phyloP scores from a whole-genome alignment of 805 yeast genomes.

The Teunomyces tritomae region DNA sequence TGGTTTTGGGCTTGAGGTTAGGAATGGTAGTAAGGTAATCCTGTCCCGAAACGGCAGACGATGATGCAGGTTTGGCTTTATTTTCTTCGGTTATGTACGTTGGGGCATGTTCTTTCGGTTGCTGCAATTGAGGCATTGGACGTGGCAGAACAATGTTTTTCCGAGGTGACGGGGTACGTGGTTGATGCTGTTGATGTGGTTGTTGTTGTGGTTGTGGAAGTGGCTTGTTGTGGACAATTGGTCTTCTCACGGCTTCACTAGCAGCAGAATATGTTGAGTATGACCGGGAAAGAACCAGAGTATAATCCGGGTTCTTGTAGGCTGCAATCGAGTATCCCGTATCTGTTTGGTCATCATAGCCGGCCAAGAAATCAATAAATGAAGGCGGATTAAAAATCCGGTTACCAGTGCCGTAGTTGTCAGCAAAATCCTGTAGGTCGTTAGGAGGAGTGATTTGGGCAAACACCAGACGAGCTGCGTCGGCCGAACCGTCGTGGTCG shows the following conservation, averaged over 20 bases:
- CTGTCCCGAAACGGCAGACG: background rate
- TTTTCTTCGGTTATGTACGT: background rate
- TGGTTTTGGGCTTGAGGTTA: conserved; percentile 5
- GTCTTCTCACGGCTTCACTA: conserved; percentile 6
- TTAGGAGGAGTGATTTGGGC: conserved; percentile 64
- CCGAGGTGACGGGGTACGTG: conserved; percentile 10
- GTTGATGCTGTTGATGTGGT: background rate
- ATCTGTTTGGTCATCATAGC: conserved; percentile 21
- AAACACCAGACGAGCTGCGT: conserved; percentile 60
- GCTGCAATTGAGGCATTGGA: background rate
- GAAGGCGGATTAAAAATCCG: conserved; percentile 56
- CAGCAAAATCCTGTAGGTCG: conserved; percentile 57
- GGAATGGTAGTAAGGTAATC: conserved; percentile 1
- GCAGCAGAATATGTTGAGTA: conserved; percentile 27
- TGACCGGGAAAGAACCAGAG: conserved; percentile 24
- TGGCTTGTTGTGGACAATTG: conserved; percentile 5
- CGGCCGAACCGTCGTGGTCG: conserved; percentile 74
- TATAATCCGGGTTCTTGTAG: conserved; percentile 33
- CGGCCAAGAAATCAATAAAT: conserved; percentile 57
- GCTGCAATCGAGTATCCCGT: conserved; percentile 21
- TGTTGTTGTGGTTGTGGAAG: background rate
- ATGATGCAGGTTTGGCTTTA: background rate
- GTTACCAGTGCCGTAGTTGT: conserved; percentile 61
- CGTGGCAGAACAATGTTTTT: conserved; percentile 10
- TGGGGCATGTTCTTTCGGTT: background rate